Percentiles rank a stretch among this genome's conserved stretches.
These are phyloP conservation scores for Penicillium dipodomyicola DNA, from an alignment of 495 filamentous ascomycete genomes.

Conservation along the genomic window DNA sequence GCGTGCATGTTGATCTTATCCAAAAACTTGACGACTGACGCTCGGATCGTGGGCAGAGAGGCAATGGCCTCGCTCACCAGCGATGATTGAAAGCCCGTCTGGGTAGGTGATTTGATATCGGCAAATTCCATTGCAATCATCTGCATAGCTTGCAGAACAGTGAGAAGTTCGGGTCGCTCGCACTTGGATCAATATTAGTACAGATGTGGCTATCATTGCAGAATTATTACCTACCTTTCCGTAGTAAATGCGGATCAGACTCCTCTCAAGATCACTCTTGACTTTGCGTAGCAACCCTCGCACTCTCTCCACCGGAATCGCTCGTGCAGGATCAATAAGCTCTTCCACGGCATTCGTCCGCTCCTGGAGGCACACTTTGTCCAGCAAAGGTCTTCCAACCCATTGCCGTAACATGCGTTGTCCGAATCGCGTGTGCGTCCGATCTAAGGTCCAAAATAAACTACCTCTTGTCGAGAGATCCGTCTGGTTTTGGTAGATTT, in stretches of 20 bases:
- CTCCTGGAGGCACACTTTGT: constrained; percentile 73
- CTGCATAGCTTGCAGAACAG: constrained; percentile 80
- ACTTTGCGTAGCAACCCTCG: constrained; percentile 65
- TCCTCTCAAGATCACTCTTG: constrained; percentile 83
- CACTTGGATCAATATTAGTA: constrained; percentile 52
- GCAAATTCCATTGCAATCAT: constrained; percentile 72
- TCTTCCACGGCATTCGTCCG: constrained; percentile 89
- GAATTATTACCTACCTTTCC: constrained; percentile 54
- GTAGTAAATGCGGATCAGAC: constrained; percentile 94
- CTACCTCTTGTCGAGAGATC: constrained; percentile 84
- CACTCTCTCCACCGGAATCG: constrained; percentile 67
- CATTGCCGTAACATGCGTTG: constrained; percentile 86
- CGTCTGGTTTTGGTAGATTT: constrained; percentile 94
- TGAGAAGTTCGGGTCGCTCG: constrained; percentile 83
- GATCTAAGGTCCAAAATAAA: constrained; percentile 92
- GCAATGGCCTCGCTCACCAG: constrained; percentile 72
- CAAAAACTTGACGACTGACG: constrained; percentile 67
- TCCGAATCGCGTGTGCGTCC: constrained; percentile 87
- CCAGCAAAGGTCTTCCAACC: constrained; percentile 89
- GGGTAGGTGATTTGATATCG: constrained; percentile 58
- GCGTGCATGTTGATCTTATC: constrained; percentile 84
- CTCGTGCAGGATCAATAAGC: constrained; percentile 65
- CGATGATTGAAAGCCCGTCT: constrained; percentile 71
- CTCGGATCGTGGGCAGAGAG: constrained; percentile 70
- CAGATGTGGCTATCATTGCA: background rate